Evolutionary conservation across 805 yeast genomes (phyloP).

Genomic region (Lipomyces sp.): DNA sequence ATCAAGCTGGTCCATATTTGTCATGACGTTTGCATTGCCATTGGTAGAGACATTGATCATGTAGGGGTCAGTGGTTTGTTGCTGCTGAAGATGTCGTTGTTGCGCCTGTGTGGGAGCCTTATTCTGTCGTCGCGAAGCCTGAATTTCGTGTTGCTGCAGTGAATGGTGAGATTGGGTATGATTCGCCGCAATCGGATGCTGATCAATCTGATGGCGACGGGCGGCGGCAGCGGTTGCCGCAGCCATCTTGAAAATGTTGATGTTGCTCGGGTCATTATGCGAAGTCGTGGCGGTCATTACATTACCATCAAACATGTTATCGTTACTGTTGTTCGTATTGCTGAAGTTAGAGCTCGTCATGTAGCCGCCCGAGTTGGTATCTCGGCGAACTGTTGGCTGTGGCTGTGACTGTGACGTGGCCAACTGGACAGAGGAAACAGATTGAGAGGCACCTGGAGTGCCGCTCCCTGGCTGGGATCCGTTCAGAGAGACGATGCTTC

Average conservation of each 20-base stretch:
- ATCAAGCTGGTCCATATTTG: constrained; percentile 6
- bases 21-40: constrained; percentile 10
- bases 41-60: constrained; percentile 14
- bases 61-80: constrained; percentile 25
- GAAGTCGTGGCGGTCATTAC: constrained; percentile 14
- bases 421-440: constrained; percentile 7
- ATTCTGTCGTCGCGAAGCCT: constrained; percentile 15
- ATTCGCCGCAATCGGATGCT: neutral
- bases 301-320: constrained; percentile 10
- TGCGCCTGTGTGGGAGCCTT: constrained; percentile 28
- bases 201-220: constrained; percentile 8
- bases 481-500: constrained; percentile 10
- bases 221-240: constrained; percentile 13
- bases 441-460: constrained; percentile 3
- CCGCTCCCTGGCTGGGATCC: constrained; percentile 10
- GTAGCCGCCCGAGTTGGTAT: neutral
- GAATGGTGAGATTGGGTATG: constrained; percentile 10
- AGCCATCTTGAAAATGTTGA: constrained; percentile 20
- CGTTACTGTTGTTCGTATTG: neutral
- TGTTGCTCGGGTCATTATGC: constrained; percentile 11
- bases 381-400: neutral
- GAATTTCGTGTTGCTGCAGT: constrained; percentile 11
- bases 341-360: neutral
- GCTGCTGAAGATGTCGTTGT: constrained; percentile 29
- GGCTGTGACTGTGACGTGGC: constrained; percentile 13